Evolutionary conservation across 495 filamentous ascomycete genomes (phyloP), one percentile per base, ranked within the genome.

Genomic region (Aspergillus panamensis): DNA sequence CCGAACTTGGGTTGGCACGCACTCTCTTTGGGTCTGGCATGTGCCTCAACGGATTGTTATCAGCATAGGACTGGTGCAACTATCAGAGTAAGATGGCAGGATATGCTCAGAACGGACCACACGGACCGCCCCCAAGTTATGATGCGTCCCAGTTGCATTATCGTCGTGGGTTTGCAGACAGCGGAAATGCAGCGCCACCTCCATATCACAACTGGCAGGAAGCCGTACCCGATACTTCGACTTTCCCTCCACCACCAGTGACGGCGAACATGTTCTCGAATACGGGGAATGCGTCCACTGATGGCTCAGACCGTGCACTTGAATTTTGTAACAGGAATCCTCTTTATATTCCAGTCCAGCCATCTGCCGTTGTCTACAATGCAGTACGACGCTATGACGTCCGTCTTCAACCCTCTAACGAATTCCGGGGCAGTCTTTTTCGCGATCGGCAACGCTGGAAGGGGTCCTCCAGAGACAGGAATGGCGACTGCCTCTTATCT

Each of bases 181-280:
- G 52, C 20, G 37, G 48, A 20, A 14, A 47, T 12, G 51, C 62
- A 3, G 66, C 81, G 1, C 82, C 82, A 6, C 83, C 85, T 29
- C 76, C 80, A 25, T 83, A 87, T 63, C 89, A 95, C 66, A 88
- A 92, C 76, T 95, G 91, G 91, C 79, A 87, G 63, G 78, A 83
- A 25, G 79, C 84, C 6, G 84, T 95, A 10, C 89, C 89, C 3
- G 91, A 96, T 69, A 94, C 82, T 25, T 74, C 90, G 1, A 79
- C 85, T 35, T 86, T 96, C 49, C 91, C 91, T 0, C 93, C 93
- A 2, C 91, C 93, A 0, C 92, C 93, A 2, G 73, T 79, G 44
- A 72, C 92, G 58, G 82, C 84, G 37, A 83, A 86, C 63, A 81
- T 87, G 45, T 67, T 61, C 40, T 93, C 89, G 16, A 82, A 82